Conservation (phyloP, 2,329 filamentous ascomycete genomes). For the Akanthomyces dipterigenus region DNA sequence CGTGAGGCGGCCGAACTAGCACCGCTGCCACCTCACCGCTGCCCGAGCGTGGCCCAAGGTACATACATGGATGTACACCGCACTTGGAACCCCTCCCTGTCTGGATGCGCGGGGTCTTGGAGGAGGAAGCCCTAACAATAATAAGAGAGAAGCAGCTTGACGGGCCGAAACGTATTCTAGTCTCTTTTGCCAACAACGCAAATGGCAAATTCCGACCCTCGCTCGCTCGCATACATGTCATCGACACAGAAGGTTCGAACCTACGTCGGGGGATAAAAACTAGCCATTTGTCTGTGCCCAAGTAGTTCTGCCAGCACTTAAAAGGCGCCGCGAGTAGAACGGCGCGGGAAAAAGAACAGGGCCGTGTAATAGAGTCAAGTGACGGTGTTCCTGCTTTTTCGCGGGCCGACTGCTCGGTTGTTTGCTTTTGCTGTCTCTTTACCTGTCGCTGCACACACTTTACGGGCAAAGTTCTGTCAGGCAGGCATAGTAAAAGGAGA, state of each 20-base stretch:
- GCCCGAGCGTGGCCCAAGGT: not conserved
- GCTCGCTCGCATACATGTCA: too few relatives aligned
- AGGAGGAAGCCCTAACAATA: not conserved
- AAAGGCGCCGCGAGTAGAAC: too few relatives aligned
- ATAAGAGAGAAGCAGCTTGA: not conserved
- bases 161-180: not conserved
- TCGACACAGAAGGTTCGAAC: too few relatives aligned
- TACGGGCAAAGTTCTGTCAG: not conserved
- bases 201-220: too few relatives aligned
- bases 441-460: not conserved
- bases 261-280: too few relatives aligned
- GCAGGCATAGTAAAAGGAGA: not conserved
- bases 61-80: not conserved
- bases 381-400: not conserved
- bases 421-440: not conserved
- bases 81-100: not conserved
- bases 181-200: too few relatives aligned
- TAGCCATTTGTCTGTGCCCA: too few relatives aligned
- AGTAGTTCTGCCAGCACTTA: too few relatives aligned
- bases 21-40: conserved; percentile 10
- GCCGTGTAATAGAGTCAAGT: too few relatives aligned
- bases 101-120: not conserved
- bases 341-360: too few relatives aligned
- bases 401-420: not conserved
- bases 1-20: not conserved